Base-by-base conservation (phyloP, 2,329 filamentous ascomycete genomes). In the Epichloe coenophiala region DNA sequence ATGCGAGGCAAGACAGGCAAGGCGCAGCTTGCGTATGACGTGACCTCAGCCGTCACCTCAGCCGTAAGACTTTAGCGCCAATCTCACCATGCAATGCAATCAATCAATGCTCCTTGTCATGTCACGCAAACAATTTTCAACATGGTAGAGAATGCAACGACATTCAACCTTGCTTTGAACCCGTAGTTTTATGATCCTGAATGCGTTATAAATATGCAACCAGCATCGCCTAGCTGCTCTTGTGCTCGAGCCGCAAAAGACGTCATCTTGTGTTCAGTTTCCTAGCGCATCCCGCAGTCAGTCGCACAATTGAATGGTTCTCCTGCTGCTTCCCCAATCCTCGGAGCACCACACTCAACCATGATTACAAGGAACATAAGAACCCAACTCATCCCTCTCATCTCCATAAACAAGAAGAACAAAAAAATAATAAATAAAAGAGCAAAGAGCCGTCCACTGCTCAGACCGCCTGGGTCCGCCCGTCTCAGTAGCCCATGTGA, bases 381-480 rank as follows among this genome's bases (percentile, higher is more conserved):
- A 56, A 54, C 45, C 38, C 39, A 39, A 33, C 37, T 43, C 40
- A 50, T 53, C 45, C 53, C 49, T 43, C 42, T 35, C 8, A 13
- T 31, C 33, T 17, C n/a, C 33, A 39, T 37, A 39, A 49, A 31
- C 12, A 23, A 47, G 3, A 40, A 47, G 38, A 45, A 35, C 5
- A 38, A 21, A 1, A 23, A 23, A 5, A 37, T 1, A 17, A 17
- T 2, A 17, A 53, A 49, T 57, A 48, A 55, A 58, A 47, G 51
- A 21, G 27, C 3, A 44, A 39, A 15, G 19, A 33, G n/a, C 17
- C 33, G 27, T 23, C 13, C 35, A 36, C 39, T 57, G 56, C 48
- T 53, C 54, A 59, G 64, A 61, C 64, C 64, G 56, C 64, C 64
- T 57, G 64, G 64, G 63, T 60, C 62, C 56, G 56, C 53, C 36